A percentile compares a stretch with the other conserved stretches of the same genome.
These are phyloP conservation scores for Cinchona pubescens DNA, from an alignment of 257 asterid genomes.

Conservation along the genomic window DNA sequence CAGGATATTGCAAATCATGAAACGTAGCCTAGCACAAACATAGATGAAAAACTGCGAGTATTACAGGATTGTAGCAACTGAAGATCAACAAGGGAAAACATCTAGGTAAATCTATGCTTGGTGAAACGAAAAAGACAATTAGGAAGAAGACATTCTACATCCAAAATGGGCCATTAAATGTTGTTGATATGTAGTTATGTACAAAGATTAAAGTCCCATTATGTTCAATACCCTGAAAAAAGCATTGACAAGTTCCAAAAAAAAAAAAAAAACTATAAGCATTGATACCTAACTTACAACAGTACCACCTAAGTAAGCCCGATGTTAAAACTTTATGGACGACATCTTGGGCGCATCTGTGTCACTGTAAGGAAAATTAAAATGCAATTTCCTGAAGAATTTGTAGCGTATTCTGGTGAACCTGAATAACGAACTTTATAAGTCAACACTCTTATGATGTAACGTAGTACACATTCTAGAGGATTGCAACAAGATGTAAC, in stretches of 20 bases:
- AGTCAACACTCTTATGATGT: slow-evolving; percentile 1
- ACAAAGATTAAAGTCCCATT: neutral
- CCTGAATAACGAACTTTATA: slow-evolving; percentile 47
- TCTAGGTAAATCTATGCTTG: neutral
- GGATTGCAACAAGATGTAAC: neutral
- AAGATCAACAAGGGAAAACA: neutral
- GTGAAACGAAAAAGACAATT: neutral
- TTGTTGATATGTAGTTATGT: neutral
- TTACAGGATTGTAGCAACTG: neutral
- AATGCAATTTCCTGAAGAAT: slow-evolving; percentile 94
- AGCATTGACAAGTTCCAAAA: neutral
- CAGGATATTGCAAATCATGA: neutral
- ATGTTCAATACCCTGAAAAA: neutral
- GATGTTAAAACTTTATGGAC: slow-evolving; percentile 19
- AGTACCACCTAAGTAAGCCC: slow-evolving; percentile 14
- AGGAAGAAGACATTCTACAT: neutral
- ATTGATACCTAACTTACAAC: neutral
- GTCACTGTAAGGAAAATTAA: slow-evolving; percentile 30
- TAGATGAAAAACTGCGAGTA: neutral
- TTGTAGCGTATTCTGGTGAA: slow-evolving; percentile 92
- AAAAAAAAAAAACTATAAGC: neutral
- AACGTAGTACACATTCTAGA: neutral
- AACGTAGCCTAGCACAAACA: neutral
- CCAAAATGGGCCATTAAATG: neutral
- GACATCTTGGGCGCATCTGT: neutral